These are phyloP conservation scores for Malus hybrid DNA, from an alignment of 331 rosid species.

Conservation along the genomic window DNA sequence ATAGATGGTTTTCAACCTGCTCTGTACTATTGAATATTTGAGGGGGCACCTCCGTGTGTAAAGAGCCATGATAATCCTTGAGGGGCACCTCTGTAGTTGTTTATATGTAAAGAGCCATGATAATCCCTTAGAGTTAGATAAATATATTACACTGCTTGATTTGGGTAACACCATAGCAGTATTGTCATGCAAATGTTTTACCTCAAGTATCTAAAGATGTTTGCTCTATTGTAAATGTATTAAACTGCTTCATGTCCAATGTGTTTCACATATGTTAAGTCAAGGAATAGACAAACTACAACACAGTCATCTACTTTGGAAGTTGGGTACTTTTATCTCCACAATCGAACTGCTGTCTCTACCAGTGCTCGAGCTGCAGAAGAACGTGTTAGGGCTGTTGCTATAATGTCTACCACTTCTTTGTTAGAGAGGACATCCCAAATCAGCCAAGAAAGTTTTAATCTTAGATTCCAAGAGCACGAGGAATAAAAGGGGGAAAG, in stretches of 20 bases:
- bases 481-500: not conserved
- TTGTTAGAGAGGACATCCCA: constrained; percentile 92
- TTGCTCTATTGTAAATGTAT: too few relatives aligned
- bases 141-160: too few relatives aligned
- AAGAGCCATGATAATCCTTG: too few relatives aligned
- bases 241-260: too few relatives aligned
- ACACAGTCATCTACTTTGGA: constrained; percentile 98
- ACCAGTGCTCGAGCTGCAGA: constrained; percentile 75
- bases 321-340: constrained; percentile 85
- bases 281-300: constrained; percentile 80
- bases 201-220: too few relatives aligned
- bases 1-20: not conserved
- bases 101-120: too few relatives aligned
- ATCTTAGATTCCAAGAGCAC: not conserved
- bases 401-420: constrained; percentile 79
- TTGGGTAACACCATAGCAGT: too few relatives aligned
- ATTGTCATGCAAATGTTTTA: too few relatives aligned
- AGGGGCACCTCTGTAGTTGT: too few relatives aligned
- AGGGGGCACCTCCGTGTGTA: too few relatives aligned
- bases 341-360: constrained; percentile 75
- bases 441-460: constrained; percentile 33
- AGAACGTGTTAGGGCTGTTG: constrained; percentile 55
- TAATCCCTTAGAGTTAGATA: too few relatives aligned
- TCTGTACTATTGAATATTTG: not conserved
- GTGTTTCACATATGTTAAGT: not conserved